phyloP scores from a whole-genome alignment of 1,284 basidiomycete genomes.

The Pseudozyma hubeiensis region DNA sequence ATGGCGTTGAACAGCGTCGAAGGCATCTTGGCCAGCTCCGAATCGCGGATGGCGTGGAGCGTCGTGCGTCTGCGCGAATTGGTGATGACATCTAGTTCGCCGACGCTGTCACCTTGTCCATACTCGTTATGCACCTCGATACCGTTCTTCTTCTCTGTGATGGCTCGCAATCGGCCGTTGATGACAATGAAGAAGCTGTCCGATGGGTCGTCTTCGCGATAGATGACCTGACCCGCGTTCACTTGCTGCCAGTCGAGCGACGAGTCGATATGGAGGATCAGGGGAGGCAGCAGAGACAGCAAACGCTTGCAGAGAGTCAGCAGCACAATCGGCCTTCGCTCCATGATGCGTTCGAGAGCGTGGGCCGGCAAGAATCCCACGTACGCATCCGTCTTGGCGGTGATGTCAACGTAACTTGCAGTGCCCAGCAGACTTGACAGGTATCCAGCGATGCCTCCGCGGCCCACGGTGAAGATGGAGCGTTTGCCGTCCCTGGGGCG shows the following conservation, averaged over 20 bases:
- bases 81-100: constrained; percentile 96
- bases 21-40: constrained; percentile 97
- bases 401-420: constrained; percentile 94
- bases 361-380: constrained; percentile 92
- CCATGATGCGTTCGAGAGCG: constrained; percentile 88
- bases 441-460: constrained; percentile 95
- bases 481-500: constrained; percentile 37
- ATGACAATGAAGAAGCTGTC: constrained; percentile 98
- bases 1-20: constrained; percentile 96
- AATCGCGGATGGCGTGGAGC: constrained; percentile 96
- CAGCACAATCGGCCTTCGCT: constrained; percentile 92
- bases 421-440: constrained; percentile 92
- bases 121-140: constrained; percentile 91
- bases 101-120: constrained; percentile 81
- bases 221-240: constrained; percentile 87
- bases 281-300: constrained; percentile 90
- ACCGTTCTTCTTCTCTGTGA: constrained; percentile 73
- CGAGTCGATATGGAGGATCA: constrained; percentile 95
- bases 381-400: constrained; percentile 95
- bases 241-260: constrained; percentile 99
- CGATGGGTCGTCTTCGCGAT: constrained; percentile 87
- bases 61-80: constrained; percentile 87
- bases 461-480: constrained; percentile 85
- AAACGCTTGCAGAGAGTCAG: constrained; percentile 95
- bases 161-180: constrained; percentile 90